phyloP scores from a whole-genome alignment of 106 monocot genomes.

The Dendrobium huoshanense region DNA sequence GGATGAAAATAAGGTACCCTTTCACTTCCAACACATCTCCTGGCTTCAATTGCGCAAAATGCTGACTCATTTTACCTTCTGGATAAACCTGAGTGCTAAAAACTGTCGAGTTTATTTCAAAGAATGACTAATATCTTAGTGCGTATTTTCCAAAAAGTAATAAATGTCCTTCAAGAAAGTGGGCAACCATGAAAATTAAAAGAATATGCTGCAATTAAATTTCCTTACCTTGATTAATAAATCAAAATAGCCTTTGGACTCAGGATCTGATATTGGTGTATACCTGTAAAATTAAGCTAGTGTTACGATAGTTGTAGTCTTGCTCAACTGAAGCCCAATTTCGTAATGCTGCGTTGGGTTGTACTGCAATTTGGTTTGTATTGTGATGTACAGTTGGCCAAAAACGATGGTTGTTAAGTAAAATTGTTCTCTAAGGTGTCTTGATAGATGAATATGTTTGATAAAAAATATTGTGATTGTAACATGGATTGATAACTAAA shows the following conservation, averaged over 20 bases:
- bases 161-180: neutral
- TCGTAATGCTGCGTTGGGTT: neutral
- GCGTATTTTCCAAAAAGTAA: neutral
- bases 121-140: neutral
- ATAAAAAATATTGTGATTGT: neutral
- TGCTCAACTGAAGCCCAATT: neutral
- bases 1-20: constrained; percentile 41
- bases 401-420: neutral
- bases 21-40: constrained; percentile 93
- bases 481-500: neutral
- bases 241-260: constrained; percentile 94
- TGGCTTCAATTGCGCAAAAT: constrained; percentile 72
- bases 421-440: neutral
- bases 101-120: neutral
- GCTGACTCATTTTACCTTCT: constrained; percentile 97
- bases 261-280: constrained; percentile 93
- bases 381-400: neutral
- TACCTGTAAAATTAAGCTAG: constrained; percentile 41
- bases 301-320: neutral
- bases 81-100: constrained; percentile 69
- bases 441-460: neutral
- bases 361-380: neutral
- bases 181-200: neutral
- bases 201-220: neutral
- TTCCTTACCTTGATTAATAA: constrained; percentile 83